Evolutionary conservation across 352 stramenopile species (phyloP), one percentile per base, ranked within the genome.

Genomic region (Lagenidium giganteum): DNA sequence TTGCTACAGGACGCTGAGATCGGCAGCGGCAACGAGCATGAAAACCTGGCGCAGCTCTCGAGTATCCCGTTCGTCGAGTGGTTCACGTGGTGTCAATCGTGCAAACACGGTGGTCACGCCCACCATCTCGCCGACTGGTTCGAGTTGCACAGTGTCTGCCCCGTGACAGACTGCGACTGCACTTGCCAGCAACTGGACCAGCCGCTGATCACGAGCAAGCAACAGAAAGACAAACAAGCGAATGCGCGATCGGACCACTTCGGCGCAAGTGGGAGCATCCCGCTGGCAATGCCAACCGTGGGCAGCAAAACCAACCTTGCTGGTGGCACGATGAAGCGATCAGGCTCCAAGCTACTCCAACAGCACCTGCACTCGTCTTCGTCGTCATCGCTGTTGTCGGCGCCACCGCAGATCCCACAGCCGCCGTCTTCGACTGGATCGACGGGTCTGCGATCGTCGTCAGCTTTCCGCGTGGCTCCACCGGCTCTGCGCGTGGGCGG

Each of bases 91-190:
- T 97, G 88, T 39, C 86, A 94, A 54, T 78, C 73, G 12, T 91
- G 79, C 51, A 87, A 87, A 47, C 79, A 91, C 42, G 77, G 79
- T 18, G 87, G 86, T 7, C 87, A 97, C 49, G 84, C 90, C 1
- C 86, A 96, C 46, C 90, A 97, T 59, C 58, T 97, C 14, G 69
- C 87, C 17, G 85, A 89, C 34, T 97, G 90, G 90, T 96, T 97
- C 61, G 68, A 83, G 29, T 76, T 79, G 8, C 88, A 96, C 51
- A 59, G 61, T 16, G 71, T 79, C 12, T 97, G 90, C 38, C 78
- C 87, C 26, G 90, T 97, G 8, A 96, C 83, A 29, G 88, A 93
- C 47, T 97, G 90, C 52, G 76, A 95, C 42, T 97, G 90, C 51
- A 42, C 70, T 22, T 97, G 90, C 47, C 82, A 96, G 45, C 58